These are phyloP conservation scores for Penicillium sp. DNA, from an alignment of 2,329 filamentous ascomycete species.

Conservation along the genomic window DNA sequence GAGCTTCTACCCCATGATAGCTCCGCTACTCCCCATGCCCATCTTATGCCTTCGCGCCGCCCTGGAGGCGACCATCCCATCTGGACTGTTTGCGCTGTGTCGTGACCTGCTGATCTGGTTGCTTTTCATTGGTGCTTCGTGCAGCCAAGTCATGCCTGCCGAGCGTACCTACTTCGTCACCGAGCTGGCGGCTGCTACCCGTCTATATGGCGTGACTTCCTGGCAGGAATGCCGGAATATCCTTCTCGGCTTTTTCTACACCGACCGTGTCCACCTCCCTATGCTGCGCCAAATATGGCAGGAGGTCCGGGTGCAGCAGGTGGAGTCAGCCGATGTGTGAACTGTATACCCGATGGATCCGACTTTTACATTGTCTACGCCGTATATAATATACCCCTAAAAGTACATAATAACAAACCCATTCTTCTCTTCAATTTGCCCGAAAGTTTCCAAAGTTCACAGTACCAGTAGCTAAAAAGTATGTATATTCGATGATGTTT, in stretches of 20 bases:
- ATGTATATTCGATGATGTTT: background rate
- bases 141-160: slow-evolving; percentile 26
- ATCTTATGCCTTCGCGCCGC: slow-evolving; percentile 34
- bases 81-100: slow-evolving; percentile 33
- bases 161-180: slow-evolving; percentile 35
- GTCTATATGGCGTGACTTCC: slow-evolving; percentile 28
- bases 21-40: slow-evolving; percentile 36
- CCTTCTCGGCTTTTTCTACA: slow-evolving; percentile 37
- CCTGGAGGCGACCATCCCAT: slow-evolving; percentile 33
- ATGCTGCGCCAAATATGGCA: slow-evolving; percentile 35
- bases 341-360: background rate
- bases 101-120: slow-evolving; percentile 39
- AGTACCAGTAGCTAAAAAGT: background rate
- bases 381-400: background rate
- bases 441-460: background rate
- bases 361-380: background rate
- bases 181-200: slow-evolving; percentile 30
- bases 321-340: slow-evolving; percentile 13
- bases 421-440: background rate
- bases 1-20: slow-evolving; percentile 40
- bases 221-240: slow-evolving; percentile 36
- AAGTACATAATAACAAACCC: background rate
- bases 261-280: slow-evolving; percentile 34
- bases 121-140: slow-evolving; percentile 37
- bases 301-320: slow-evolving; percentile 27